Conservation (phyloP, 2,329 filamentous ascomycete genomes). For the Clonostachys chloroleuca region DNA sequence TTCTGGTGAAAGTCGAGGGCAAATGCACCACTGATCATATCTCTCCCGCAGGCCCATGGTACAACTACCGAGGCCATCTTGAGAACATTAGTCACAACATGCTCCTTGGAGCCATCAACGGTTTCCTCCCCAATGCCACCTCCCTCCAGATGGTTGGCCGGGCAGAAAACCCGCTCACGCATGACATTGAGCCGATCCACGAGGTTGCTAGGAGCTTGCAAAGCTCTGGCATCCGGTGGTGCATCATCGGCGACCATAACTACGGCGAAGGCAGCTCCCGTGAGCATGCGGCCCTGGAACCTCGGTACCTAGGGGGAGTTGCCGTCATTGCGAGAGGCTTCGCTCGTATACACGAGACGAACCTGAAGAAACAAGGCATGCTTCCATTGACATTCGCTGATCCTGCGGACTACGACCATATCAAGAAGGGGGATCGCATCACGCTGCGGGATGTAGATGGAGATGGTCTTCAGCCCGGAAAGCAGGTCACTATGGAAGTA, state of each 20-base stretch:
- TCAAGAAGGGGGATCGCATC: constrained; percentile 21
- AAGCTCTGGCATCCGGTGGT: constrained; percentile 14
- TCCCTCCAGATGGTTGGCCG: constrained; percentile 15
- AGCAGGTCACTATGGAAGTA: constrained; percentile 20
- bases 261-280: constrained; percentile 84
- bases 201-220: constrained; percentile 16
- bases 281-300: constrained; percentile 85
- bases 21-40: constrained; percentile 34
- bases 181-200: constrained; percentile 12
- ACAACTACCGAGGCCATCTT: constrained; percentile 28
- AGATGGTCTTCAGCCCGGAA: constrained; percentile 14
- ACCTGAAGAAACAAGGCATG: constrained; percentile 76
- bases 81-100: constrained; percentile 30
- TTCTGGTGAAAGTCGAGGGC: constrained; percentile 25
- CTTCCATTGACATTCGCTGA: constrained; percentile 61
- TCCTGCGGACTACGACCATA: constrained; percentile 73
- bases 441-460: constrained; percentile 4
- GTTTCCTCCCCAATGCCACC: constrained; percentile 14
- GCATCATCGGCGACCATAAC: constrained; percentile 35
- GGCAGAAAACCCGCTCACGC: constrained; percentile 11
- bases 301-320: constrained; percentile 76
- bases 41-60: constrained; percentile 29
- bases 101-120: constrained; percentile 23
- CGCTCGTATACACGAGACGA: constrained; percentile 89
- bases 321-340: constrained; percentile 79